Base-by-base conservation (phyloP, 2,329 filamentous ascomycete species). In the Daldinia sp. region DNA sequence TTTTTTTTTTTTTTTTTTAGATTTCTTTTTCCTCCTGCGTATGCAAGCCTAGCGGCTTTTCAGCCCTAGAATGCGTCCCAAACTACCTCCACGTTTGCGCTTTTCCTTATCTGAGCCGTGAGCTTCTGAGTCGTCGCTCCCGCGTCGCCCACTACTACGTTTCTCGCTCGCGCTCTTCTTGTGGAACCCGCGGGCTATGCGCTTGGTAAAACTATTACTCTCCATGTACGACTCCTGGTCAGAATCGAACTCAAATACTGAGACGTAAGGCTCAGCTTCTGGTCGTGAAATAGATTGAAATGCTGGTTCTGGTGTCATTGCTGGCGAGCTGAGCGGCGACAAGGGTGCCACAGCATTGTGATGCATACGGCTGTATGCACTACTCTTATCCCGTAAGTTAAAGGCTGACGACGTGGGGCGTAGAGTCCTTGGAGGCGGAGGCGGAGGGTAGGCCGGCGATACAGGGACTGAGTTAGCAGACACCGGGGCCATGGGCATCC, bases 171-270 rank as follows among this genome's bases (percentile, higher is more conserved):
- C 72, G 61, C 75, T 78, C 66, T 78, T 79, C 73, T 77, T 77
- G 63, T 78, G 77, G 9, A 86, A 81, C 18, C 82, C 81, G 51
- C 83, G 83, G 60, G 85, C 83, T 18, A 83, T 78, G 4, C 80
- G 78, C n/a, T 74, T 75, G 0, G 77, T 78, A 37, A 81, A 76
- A n/a, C 75, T 76, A n/a, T 72, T 71, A 57, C 57, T 68, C 35
- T 62, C 65, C 42, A 33, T 44, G 30, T 60, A 76, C 6, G 74
- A 74, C 51, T 84, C 82, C 13, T 75, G 76, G 65, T 86, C 84
- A 3, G 82, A 82, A 72, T 86, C 84, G 13, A 79, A 72, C 48
- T 86, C 85, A 67, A 87, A 87, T 26, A 86, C 81, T 1, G 84
- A 86, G 35, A 81, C 74, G 42, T 76, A 75, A 5, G 65, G 71